Base-by-base conservation (phyloP, 306 rosid genomes). In the Neltuma alba region DNA sequence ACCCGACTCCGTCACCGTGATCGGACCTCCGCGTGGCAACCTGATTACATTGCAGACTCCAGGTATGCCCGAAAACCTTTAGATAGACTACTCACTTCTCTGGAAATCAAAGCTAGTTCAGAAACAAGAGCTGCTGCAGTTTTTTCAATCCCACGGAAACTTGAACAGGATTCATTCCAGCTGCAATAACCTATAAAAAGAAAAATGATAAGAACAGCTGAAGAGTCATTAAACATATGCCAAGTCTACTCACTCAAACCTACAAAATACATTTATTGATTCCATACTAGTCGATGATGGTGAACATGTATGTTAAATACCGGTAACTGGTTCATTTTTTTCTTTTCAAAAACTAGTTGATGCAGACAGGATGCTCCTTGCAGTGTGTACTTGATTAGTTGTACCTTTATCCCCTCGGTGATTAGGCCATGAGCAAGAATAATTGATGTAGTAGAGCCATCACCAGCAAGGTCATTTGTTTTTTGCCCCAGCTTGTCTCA, bases 401-500 rank as follows among this genome's bases (percentile, higher is more conserved):
- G 64, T 84, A 94, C 98, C 97, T 92, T 94, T 64, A 87, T 84
- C 41, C 99, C 99, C 80, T 94, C 99, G 9, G 87, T 84, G 88
- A 94, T 92, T 70, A 94, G 92, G 77, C 99, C 97, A 70, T 88
- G 97, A 67, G 99, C 97, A 78, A 94, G 97, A 85, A 94, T 42
- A 37, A 92, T 69, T 74, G 99, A 90, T 79, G 99, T 94, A 64
- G 97, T 91, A 68, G 97, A 92, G 69, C 99, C 99, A 85, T 94
- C 97, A 75, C 97, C 99, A 28, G 97, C 99, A 75, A 87, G 87
- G 57, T 91, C 93, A 89, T 94, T 94, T 57, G 97, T 94, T 84
- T 84, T 86, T 94, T 4, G 97, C 99, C 40, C 97, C 97, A 64
- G 99, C 99, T 88, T 94, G 99, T 79, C 99, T 94, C 73, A 92